These are phyloP conservation scores for Lasiosphaeria hispida DNA, from an alignment of 495 filamentous ascomycete genomes.

Conservation along the genomic window DNA sequence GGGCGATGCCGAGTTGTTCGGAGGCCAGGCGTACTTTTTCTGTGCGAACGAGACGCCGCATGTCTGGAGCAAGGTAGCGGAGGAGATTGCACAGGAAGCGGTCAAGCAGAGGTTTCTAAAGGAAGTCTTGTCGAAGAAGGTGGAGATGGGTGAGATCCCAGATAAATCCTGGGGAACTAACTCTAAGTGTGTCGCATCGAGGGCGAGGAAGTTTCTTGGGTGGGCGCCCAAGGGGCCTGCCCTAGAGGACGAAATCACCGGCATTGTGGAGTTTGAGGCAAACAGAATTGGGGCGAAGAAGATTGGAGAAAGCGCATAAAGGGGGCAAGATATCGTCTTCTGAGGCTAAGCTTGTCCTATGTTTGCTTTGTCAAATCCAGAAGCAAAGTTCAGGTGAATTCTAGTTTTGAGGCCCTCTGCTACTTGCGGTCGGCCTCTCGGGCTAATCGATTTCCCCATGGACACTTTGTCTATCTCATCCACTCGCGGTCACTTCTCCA, in stretches of 20 bases:
- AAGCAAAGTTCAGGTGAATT: neutral
- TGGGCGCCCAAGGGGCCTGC: conserved; percentile 54
- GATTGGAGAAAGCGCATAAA: neutral
- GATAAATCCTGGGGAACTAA: conserved; percentile 55
- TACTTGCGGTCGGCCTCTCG: neutral
- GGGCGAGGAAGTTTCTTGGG: conserved; percentile 58
- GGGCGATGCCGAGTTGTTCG: conserved; percentile 62
- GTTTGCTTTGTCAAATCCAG: neutral
- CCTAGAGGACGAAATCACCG: conserved; percentile 52
- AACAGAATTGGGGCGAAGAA: conserved; percentile 33
- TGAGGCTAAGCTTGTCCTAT: too few relatives aligned
- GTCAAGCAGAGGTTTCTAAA: conserved; percentile 63
- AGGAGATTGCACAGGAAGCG: conserved; percentile 58
- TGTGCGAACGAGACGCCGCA: conserved; percentile 64
- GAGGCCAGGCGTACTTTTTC: conserved; percentile 71
- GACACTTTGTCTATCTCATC: neutral
- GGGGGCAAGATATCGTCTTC: too few relatives aligned
- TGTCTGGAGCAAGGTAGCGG: conserved; percentile 65
- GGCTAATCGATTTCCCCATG: neutral
- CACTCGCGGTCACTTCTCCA: conserved; percentile 10
- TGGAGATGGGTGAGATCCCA: conserved; percentile 32
- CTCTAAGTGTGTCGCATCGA: conserved; percentile 53
- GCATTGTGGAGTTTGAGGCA: conserved; percentile 52
- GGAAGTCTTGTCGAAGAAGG: conserved; percentile 50
- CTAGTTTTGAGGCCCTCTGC: neutral